A percentile compares a stretch with the other conserved stretches of the same genome.
Evolutionary conservation across 345 rosid genomes (phyloP).

Genomic region (Melaleuca quinquenervia): DNA sequence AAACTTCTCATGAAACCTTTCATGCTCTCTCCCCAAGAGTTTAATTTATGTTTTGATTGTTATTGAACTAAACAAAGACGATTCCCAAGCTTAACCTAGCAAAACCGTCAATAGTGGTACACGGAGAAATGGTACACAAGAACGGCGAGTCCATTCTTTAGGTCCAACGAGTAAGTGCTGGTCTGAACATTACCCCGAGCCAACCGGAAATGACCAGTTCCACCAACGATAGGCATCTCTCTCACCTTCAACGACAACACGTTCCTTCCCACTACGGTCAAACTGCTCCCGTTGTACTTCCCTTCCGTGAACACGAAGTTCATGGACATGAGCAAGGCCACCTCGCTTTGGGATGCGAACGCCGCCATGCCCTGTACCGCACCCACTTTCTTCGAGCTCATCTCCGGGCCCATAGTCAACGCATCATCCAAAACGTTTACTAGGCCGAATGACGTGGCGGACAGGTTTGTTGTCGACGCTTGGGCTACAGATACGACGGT

Average conservation of each 20-base stretch:
- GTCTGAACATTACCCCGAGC: neutral
- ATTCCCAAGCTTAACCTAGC: neutral
- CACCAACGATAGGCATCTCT: neutral
- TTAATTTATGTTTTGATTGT: neutral
- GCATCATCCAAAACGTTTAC: neutral
- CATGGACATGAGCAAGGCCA: neutral
- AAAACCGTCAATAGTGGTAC: neutral
- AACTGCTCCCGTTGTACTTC: neutral
- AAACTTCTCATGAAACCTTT: neutral
- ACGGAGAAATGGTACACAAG: neutral
- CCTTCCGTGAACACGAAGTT: neutral
- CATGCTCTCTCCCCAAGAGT: neutral
- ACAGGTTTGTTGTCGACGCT: neutral
- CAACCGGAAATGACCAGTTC: neutral
- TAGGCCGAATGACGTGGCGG: neutral
- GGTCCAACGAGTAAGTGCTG: neutral
- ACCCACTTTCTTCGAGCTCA: constrained; percentile 1
- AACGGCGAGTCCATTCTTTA: neutral
- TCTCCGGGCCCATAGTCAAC: neutral
- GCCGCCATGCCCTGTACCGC: neutral
- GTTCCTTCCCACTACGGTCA: neutral
- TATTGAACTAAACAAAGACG: neutral
- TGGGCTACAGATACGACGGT: neutral
- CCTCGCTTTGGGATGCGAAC: neutral
- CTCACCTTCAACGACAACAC: neutral